Percentiles rank a stretch among this genome's conserved stretches.
These are phyloP conservation scores for Verticillium albo-atrum DNA, from an alignment of 2,329 filamentous ascomycete species.

Conservation along the genomic window DNA sequence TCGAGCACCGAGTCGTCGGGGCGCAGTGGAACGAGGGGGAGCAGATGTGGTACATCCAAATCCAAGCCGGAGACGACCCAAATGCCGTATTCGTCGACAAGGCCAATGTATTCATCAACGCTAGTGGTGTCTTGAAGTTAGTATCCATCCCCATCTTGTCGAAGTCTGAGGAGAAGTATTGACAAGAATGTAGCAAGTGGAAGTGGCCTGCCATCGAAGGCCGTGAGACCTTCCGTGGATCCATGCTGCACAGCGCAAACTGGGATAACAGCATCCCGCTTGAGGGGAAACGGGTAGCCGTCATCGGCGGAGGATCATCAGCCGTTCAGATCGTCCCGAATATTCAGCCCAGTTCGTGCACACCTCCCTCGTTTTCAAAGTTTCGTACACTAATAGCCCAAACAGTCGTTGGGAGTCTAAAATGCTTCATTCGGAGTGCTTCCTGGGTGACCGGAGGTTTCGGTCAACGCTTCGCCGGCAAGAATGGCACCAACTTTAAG, in stretches of 20 bases:
- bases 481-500: slow-evolving; percentile 40
- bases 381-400: background rate
- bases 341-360: slow-evolving; percentile 8
- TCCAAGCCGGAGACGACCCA: background rate
- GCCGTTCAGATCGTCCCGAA: slow-evolving; percentile 25
- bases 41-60: slow-evolving; percentile 17
- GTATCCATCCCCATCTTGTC: background rate
- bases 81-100: slow-evolving; percentile 13
- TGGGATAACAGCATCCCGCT: slow-evolving; percentile 24
- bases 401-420: slow-evolving; percentile 4
- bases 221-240: slow-evolving; percentile 30
- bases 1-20: slow-evolving; percentile 24
- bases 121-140: background rate
- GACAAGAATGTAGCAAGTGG: slow-evolving; percentile 17
- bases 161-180: too few species aligned
- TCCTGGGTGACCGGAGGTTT: slow-evolving; percentile 38
- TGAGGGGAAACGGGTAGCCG: slow-evolving; percentile 24
- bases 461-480: slow-evolving; percentile 39
- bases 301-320: slow-evolving; percentile 28
- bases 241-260: slow-evolving; percentile 27
- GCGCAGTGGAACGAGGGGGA: slow-evolving; percentile 19
- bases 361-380: background rate
- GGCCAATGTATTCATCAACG: slow-evolving; percentile 3
- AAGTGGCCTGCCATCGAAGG: slow-evolving; percentile 43
- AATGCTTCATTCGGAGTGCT: slow-evolving; percentile 19